Conservation (phyloP, 108 stramenopile genomes). For the Aurantiochytrium sp. region DNA sequence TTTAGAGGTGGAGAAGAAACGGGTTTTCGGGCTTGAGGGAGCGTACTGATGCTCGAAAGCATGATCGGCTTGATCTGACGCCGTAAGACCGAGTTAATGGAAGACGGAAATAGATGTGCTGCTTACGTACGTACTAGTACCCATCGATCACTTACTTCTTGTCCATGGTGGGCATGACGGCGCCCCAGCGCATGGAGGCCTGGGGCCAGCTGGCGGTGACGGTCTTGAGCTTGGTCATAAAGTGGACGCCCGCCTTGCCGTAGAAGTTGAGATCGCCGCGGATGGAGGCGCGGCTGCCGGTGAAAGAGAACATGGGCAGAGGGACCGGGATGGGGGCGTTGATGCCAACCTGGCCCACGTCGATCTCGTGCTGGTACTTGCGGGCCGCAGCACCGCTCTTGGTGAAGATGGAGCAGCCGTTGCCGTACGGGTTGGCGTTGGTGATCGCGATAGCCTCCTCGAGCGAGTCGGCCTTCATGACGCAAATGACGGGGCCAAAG, state of each 20-base stretch:
- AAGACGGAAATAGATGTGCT: too few species aligned
- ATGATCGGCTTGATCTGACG: too few species aligned
- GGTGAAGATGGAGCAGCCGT: constrained; percentile 85
- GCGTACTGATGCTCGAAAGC: too few species aligned
- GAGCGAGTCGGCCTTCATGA: constrained; percentile 67
- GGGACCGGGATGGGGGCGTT: constrained; percentile 93
- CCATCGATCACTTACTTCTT: too few species aligned
- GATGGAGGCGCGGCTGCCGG: constrained; percentile 77
- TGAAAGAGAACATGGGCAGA: constrained; percentile 87
- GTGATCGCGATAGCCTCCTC: constrained; percentile 81
- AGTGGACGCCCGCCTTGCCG: constrained; percentile 79
- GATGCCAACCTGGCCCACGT: constrained; percentile 84
- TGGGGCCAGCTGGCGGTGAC: constrained; percentile 78
- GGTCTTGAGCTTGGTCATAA: constrained; percentile 88
- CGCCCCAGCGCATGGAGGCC: constrained; percentile 55
- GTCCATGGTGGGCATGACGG: constrained; percentile 73
- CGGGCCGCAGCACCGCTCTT: constrained; percentile 76
- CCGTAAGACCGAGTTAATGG: too few species aligned
- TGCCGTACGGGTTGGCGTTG: constrained; percentile 82
- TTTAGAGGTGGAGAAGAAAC: too few species aligned
- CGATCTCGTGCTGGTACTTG: constrained; percentile 77
- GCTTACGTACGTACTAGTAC: too few species aligned
- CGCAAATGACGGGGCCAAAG: constrained; percentile 85
- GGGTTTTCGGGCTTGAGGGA: too few species aligned
- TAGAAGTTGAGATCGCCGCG: constrained; percentile 88